Evolutionary conservation across 257 asterid species (phyloP).

Genomic region (Orobanche coerulescens): DNA sequence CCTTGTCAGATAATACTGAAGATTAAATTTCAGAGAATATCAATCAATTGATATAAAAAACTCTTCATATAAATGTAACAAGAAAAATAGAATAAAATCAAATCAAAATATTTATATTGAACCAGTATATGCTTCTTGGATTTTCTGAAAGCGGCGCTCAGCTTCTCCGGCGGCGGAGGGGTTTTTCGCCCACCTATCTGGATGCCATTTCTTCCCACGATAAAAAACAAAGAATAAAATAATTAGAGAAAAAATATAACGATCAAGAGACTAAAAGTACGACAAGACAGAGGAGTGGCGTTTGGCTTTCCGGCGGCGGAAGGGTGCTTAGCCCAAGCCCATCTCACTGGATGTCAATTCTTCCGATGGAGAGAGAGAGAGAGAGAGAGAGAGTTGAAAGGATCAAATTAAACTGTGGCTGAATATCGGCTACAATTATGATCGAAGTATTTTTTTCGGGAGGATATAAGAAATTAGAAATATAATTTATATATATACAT

Average conservation of each 20-base stretch:
- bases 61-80: neutral
- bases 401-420: no score
- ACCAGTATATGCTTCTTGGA: slow-evolving; percentile 80
- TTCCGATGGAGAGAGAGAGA: no score
- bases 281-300: neutral
- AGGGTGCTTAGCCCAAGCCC: no score
- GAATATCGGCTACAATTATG: no score
- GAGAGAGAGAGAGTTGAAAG: no score
- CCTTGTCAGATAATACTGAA: slow-evolving; percentile 73
- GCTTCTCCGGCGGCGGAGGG: slow-evolving; percentile 71
- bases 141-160: slow-evolving; percentile 61
- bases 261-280: neutral
- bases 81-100: neutral
- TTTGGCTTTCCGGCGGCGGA: no score
- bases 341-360: no score
- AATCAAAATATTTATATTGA: neutral
- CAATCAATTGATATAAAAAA: slow-evolving; percentile 9
- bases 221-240: neutral
- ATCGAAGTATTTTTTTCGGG: no score
- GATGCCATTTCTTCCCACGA: slow-evolving; percentile 63
- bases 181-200: slow-evolving; percentile 64
- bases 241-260: neutral
- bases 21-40: slow-evolving; percentile 8
- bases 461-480: no score
- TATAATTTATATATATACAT: no score